A percentile compares a stretch with the other conserved stretches of the same genome.
Evolutionary conservation across 2,329 filamentous ascomycete species (phyloP).

Genomic region (Chalara sp.): DNA sequence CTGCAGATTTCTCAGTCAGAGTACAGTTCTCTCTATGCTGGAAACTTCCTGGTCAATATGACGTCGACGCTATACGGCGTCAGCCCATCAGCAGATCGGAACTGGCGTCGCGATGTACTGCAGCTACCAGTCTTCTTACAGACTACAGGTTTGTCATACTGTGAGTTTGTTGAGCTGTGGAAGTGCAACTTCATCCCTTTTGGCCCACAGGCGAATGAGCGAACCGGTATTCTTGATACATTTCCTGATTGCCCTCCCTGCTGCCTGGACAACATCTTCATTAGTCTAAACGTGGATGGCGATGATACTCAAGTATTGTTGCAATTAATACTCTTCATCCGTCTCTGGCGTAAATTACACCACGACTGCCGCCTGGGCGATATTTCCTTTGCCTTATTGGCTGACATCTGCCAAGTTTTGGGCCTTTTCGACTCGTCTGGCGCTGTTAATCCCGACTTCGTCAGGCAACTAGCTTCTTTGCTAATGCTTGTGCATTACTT

Average conservation of each 20-base stretch:
- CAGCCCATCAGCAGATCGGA: neutral
- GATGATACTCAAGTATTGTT: neutral
- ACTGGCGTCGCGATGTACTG: neutral
- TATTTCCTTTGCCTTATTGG: neutral
- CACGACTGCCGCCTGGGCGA: neutral
- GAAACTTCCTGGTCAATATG: neutral
- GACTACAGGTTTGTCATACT: neutral
- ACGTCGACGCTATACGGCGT: neutral
- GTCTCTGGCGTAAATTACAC: neutral
- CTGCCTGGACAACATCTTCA: neutral
- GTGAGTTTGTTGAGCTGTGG: neutral
- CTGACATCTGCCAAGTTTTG: neutral
- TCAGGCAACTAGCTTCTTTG: neutral
- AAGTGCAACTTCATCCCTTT: neutral
- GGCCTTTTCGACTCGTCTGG: neutral
- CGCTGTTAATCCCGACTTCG: neutral
- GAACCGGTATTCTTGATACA: neutral
- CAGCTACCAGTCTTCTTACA: neutral
- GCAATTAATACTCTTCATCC: neutral
- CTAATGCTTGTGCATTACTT: neutral
- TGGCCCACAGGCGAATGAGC: neutral
- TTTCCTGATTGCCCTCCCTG: neutral
- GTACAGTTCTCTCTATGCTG: neutral
- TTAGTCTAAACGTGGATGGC: neutral
- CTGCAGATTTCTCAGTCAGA: constrained; percentile 1